Evolutionary conservation across 176 grass and related monocot species (phyloP).

Genomic region (Poa annua): DNA sequence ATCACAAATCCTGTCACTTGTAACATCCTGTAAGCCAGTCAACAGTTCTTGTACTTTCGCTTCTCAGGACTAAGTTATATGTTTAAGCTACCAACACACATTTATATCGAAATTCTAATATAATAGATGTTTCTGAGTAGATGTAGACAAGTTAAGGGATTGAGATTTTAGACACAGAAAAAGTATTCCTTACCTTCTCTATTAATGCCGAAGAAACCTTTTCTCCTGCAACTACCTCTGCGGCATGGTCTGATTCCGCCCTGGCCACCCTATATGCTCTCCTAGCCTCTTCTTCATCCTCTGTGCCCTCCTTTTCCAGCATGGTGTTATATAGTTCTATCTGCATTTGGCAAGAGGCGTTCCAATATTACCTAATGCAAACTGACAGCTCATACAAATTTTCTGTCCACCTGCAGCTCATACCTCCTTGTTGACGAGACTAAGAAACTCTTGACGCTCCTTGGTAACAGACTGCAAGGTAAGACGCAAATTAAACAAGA

Average conservation of each 20-base stretch:
- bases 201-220: constrained; percentile 87
- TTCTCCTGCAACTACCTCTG: constrained; percentile 63
- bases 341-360: constrained; percentile 46
- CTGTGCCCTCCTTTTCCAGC: constrained; percentile 85
- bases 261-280: constrained; percentile 85
- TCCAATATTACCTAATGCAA: constrained; percentile 43
- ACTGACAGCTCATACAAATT: constrained; percentile 6
- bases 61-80: background rate
- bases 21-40: background rate
- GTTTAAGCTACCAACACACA: constrained; percentile 8
- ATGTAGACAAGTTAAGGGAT: constrained; percentile 10
- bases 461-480: constrained; percentile 81
- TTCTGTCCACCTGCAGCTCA: constrained; percentile 10
- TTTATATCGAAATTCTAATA: constrained; percentile 22
- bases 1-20: constrained; percentile 9
- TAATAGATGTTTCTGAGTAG: constrained; percentile 21
- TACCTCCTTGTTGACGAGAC: constrained; percentile 97
- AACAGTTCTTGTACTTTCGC: constrained; percentile 21
- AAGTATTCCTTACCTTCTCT: constrained; percentile 68
- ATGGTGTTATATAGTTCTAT: constrained; percentile 92
- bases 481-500: constrained; percentile 11
- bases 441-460: constrained; percentile 90
- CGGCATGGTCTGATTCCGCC: constrained; percentile 73
- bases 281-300: constrained; percentile 90
- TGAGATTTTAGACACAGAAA: constrained; percentile 25